These are phyloP conservation scores for Tolypocladium capitatum DNA, from an alignment of 2,329 filamentous ascomycete species.

Conservation along the genomic window DNA sequence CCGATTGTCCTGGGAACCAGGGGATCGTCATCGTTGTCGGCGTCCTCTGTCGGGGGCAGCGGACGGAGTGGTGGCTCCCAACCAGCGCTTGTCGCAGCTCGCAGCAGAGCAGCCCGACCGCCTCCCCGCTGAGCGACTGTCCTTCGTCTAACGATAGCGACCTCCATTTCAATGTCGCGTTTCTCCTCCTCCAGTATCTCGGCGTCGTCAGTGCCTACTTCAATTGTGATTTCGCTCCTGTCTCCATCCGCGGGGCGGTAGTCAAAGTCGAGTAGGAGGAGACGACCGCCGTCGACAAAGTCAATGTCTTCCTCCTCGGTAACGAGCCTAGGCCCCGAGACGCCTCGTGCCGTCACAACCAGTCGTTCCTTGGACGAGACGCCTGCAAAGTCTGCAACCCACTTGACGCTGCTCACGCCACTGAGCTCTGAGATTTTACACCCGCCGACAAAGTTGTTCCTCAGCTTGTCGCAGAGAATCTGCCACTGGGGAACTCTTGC, in stretches of 20 bases:
- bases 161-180: conserved; percentile 62
- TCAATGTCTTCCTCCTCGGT: conserved; percentile 60
- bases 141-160: conserved; percentile 63
- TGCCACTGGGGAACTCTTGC: conserved; percentile 52
- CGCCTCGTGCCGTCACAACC: conserved; percentile 59
- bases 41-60: conserved; percentile 14
- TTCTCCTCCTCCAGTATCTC: conserved; percentile 61
- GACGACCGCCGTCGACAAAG: conserved; percentile 65
- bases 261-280: conserved; percentile 63
- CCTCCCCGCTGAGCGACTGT: conserved; percentile 53
- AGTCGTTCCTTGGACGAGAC: conserved; percentile 41
- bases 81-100: conserved; percentile 32
- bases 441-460: conserved; percentile 60
- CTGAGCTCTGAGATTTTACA: conserved; percentile 50
- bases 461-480: conserved; percentile 50
- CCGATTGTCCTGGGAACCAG: conserved; percentile 37
- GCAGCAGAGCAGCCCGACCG: conserved; percentile 32
- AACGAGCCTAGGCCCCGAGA: conserved; percentile 41
- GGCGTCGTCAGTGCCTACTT: conserved; percentile 57
- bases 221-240: conserved; percentile 49
- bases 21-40: conserved; percentile 38
- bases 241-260: conserved; percentile 44
- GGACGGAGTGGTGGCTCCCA: conserved; percentile 14
- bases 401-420: conserved; percentile 56
- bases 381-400: conserved; percentile 46